Evolutionary conservation across 768 basidiomycete species (phyloP).

Genomic region (Austroboletus festivus): DNA sequence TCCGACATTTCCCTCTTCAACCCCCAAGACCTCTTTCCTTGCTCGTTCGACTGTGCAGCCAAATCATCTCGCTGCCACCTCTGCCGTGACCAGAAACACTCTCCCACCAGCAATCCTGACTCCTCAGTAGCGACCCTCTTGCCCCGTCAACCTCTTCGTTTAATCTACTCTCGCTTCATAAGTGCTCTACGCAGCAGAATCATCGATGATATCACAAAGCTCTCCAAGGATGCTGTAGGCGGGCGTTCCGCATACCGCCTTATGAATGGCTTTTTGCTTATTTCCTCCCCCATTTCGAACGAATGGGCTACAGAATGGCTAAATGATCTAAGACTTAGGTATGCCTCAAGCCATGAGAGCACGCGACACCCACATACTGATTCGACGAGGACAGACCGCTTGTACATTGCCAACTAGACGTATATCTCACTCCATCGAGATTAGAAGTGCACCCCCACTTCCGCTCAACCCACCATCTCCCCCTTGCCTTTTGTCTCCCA

Average conservation of each 20-base stretch:
- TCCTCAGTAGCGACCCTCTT: conserved; percentile 38
- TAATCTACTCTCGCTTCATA: conserved; percentile 46
- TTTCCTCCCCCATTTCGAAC: conserved; percentile 38
- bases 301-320: conserved; percentile 72
- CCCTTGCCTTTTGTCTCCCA: conserved; percentile 41
- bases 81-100: conserved; percentile 30
- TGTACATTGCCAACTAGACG: conserved; percentile 57
- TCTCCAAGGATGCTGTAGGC: conserved; percentile 31
- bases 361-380: neutral
- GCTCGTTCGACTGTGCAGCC: conserved; percentile 45
- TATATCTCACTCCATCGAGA: conserved; percentile 44
- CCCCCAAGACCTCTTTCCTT: conserved; percentile 51
- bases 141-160: conserved; percentile 45
- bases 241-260: conserved; percentile 46
- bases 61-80: conserved; percentile 37
- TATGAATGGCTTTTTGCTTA: conserved; percentile 63
- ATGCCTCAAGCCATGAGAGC: too few species aligned
- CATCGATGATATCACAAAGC: conserved; percentile 49
- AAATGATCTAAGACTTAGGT: conserved; percentile 49
- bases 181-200: conserved; percentile 56
- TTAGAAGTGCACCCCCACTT: conserved; percentile 68
- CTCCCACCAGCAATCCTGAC: conserved; percentile 15
- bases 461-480: conserved; percentile 54
- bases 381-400: conserved; percentile 46
- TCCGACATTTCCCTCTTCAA: conserved; percentile 43